phyloP scores from a whole-genome alignment of 371 early-diverging fungal genomes.

The Rhizopus arrhizus region DNA sequence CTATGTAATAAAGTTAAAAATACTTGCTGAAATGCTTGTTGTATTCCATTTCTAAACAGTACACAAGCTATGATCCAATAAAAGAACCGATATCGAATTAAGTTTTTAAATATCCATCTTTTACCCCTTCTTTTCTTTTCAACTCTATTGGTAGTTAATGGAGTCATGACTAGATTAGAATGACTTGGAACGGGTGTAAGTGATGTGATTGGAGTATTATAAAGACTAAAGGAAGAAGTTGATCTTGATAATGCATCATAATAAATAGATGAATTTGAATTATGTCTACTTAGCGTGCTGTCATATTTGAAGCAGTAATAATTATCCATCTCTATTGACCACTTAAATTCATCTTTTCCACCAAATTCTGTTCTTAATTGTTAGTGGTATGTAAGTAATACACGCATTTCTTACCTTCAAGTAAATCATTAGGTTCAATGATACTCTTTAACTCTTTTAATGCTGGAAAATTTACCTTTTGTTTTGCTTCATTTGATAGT shows the following conservation, averaged over 20 bases:
- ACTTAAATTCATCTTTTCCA: background rate
- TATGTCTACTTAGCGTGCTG: background rate
- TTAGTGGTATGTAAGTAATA: constrained; percentile 4
- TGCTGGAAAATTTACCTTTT: constrained; percentile 41
- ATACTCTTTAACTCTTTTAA: constrained; percentile 23
- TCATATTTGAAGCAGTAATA: background rate
- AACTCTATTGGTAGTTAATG: constrained; percentile 1
- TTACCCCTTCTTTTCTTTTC: constrained; percentile 18
- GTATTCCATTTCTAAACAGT: constrained; percentile 36
- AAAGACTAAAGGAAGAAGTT: background rate
- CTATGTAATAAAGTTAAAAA: too few species aligned
- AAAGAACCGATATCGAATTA: constrained; percentile 28
- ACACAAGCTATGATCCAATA: constrained; percentile 43
- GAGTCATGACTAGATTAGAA: constrained; percentile 19
- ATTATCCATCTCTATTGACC: background rate
- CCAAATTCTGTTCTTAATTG: constrained; percentile 10
- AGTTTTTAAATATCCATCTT: constrained; percentile 16
- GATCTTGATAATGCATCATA: background rate
- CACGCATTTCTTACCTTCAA: constrained; percentile 26
- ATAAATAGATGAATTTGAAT: constrained; percentile 1
- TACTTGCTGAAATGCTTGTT: constrained; percentile 6
- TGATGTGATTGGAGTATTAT: too few species aligned
- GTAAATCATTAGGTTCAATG: constrained; percentile 33
- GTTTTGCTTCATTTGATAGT: constrained; percentile 48
- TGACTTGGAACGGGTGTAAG: constrained; percentile 28